Evolutionary conservation across 768 basidiomycete genomes (phyloP), one percentile per base, ranked within the genome.

Genomic region (Xerocomellus dryophilus): DNA sequence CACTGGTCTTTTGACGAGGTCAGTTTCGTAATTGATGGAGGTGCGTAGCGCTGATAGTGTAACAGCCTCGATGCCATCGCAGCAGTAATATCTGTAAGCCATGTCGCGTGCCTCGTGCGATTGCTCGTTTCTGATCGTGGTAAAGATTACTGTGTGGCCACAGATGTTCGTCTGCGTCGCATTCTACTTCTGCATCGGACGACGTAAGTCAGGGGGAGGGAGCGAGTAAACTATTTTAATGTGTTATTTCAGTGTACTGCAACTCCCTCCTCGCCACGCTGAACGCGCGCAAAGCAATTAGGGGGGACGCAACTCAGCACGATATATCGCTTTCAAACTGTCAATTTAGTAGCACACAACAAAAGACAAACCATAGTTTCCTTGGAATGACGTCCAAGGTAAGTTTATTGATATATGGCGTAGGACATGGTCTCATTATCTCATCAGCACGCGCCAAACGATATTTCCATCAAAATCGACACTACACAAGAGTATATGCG

Each of bases 381-480:
- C 25, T 36, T 8, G 40, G 14, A 21, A 54, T 48, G 3, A 32
- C 56, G 29, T 47, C 56, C 20, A 57, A 12, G 48, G 65, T 49
- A 25, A 6, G 47, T 47, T 14, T 18, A 7, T 14, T 17, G 18
- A 18, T 10, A 17, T 17, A 5, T 27, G 5, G 9, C 1, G 3
- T 15, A 15, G 32, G 6, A 12, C 14, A 11, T n/a, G 20, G 42
- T 4, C 43, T 34, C 18, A 57, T 43, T 14, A 21, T 18, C 15
- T 8, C 3, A 31, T 53, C 27, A 61, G 66, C 57, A 29, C 1
- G 1, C 42, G 58, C 75, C 76, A 44, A 76, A 76, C 42, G 79
- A 78, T 56, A 81, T 85, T 58, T 81, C 83, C 32, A 84, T 86
- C 70, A 81, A 82, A 69, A 81, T 85, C 51, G 81, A 85, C 63